Percentiles rank a stretch among this genome's conserved stretches.
These are phyloP conservation scores for Solanum piurae DNA, from an alignment of 257 asterid genomes.

Conservation along the genomic window DNA sequence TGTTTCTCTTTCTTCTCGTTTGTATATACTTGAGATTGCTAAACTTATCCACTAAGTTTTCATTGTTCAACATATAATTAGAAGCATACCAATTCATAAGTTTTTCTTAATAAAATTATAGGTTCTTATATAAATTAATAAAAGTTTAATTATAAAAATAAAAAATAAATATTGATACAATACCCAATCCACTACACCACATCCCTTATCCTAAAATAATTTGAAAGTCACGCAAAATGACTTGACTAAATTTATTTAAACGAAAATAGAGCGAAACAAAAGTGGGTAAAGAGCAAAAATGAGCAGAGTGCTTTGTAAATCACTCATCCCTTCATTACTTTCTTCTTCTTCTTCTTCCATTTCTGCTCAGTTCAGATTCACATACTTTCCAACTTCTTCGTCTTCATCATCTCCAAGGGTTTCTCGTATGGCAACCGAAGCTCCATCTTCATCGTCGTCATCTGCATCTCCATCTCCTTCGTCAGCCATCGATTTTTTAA, in stretches of 20 bases:
- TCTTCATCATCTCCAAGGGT: conserved; percentile 13
- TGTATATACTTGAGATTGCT: not conserved
- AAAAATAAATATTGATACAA: not conserved
- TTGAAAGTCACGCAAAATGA: not conserved
- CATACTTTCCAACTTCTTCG: not conserved
- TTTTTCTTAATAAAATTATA: too few relatives aligned
- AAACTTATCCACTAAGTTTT: not conserved
- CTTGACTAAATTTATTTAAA: not conserved
- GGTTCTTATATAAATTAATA: too few relatives aligned
- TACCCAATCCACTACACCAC: not conserved
- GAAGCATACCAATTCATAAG: too few relatives aligned
- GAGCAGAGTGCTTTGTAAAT: conserved; percentile 2
- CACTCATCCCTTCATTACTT: conserved; percentile 1
- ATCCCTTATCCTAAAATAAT: too few relatives aligned
- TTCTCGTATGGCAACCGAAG: conserved; percentile 45
- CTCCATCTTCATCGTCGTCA: conserved; percentile 31
- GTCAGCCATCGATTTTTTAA: conserved; percentile 81
- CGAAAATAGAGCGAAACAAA: not conserved
- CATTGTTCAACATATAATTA: too few relatives aligned
- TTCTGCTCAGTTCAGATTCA: conserved; percentile 29
- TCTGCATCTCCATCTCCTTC: conserved; percentile 50
- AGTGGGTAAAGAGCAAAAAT: not conserved
- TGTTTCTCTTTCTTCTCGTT: not conserved
- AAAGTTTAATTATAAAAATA: too few relatives aligned
- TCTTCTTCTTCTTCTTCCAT: not conserved